Conservation (phyloP, 176 grass and related monocot genomes). For the Tillandsia leiboldiana region DNA sequence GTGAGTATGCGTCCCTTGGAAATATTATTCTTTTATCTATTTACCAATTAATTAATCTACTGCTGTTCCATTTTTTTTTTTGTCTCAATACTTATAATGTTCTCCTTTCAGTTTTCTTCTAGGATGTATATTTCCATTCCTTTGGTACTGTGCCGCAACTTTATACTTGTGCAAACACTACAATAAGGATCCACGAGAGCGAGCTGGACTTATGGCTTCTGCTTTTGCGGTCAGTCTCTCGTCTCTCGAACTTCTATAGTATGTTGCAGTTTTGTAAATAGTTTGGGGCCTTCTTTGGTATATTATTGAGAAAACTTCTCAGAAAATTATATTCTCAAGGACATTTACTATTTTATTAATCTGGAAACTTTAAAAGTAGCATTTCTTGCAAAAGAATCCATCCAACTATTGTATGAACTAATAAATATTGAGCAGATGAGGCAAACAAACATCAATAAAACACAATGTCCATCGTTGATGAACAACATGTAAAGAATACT, state of each 20-base stretch:
- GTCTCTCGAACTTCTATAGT: slow-evolving; percentile 4
- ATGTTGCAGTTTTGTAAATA: neutral
- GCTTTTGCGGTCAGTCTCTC: slow-evolving; percentile 51
- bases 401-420: too few species aligned
- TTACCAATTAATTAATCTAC: neutral
- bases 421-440: too few species aligned
- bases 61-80: slow-evolving; percentile 7
- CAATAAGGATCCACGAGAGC: slow-evolving; percentile 83
- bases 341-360: too few species aligned
- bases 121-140: slow-evolving; percentile 84
- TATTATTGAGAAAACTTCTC: neutral
- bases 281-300: neutral
- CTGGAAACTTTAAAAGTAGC: too few species aligned
- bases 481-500: too few species aligned
- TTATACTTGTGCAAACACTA: slow-evolving; percentile 78
- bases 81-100: slow-evolving; percentile 17
- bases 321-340: too few species aligned
- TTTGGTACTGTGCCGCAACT: slow-evolving; percentile 65
- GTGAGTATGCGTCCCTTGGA: slow-evolving; percentile 41
- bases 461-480: too few species aligned
- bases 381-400: too few species aligned
- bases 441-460: too few species aligned
- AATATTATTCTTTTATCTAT: neutral
- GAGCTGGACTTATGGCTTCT: slow-evolving; percentile 73
- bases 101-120: slow-evolving; percentile 69